Evolutionary conservation across 2,329 filamentous ascomycete species (phyloP), one percentile per base, ranked within the genome.

Genomic region (Didymella segeticola): DNA sequence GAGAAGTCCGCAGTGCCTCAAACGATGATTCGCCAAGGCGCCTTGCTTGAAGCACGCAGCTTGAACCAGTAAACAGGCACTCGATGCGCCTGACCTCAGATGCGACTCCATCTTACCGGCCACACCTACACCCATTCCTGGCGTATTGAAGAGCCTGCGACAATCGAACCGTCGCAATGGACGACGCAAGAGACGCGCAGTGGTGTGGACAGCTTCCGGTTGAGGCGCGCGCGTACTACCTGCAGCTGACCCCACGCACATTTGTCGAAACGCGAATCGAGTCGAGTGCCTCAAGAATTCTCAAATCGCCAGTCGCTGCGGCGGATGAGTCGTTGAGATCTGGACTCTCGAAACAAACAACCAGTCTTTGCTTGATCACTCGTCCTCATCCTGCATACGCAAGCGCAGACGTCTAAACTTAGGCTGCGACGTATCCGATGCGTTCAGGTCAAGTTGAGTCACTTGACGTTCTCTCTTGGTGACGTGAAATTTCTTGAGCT

Each of bases 191-290:
- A 33, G 8, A 30, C 20, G 23, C 20, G 17, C 19, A 15, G 27
- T 34, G 39, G 27, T 43, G 34, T 3, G 10, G 23, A 25, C 14
- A 23, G 9, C 14, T n/a, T 22, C 33, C 4, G 33, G 3, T 43
- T 49, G 25, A 54, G 27, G 45, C 51, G 41, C 51, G 41, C 51
- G 45, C 46, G 19, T 49, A 31, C 9, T 17, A 9, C 23, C 17
- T 20, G 9, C 34, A 5, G n/a, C 7, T 36, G 33, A 30, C 33
- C 34, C 42, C 26, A 48, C 43, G 42, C 20, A 39, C 17, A 15
- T 14, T 37, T 12, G 36, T 14, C 19, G 12, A 26, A 20, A 41
- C 17, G 22, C 34, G 20, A 33, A 43, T 26, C 20, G 27, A 39
- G 15, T 26, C 20, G 30, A 17, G 19, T 20, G 25, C 20, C 12